Conservation (phyloP, 306 rosid genomes). For the Cyamopsis tetragonoloba region DNA sequence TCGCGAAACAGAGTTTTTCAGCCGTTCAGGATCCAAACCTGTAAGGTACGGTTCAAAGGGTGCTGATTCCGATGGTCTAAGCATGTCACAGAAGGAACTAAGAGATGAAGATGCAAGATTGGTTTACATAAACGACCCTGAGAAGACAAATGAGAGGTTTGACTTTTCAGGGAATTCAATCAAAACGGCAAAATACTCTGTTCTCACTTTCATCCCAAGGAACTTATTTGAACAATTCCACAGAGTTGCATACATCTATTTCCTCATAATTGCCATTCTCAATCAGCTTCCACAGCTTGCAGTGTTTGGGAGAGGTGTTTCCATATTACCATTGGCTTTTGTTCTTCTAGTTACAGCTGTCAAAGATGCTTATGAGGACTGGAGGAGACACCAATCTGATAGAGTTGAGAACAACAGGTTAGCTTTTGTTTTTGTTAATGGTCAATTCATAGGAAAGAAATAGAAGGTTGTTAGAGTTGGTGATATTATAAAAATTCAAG, state of each 20-base stretch:
- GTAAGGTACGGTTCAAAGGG: conserved; percentile 62
- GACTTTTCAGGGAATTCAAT: conserved; percentile 59
- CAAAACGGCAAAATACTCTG: conserved; percentile 57
- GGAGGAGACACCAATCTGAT: conserved; percentile 81
- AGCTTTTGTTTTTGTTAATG: conserved; percentile 55
- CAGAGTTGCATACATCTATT: conserved; percentile 88
- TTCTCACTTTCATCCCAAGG: conserved; percentile 72
- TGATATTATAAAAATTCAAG: conserved; percentile 60
- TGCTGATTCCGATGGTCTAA: conserved; percentile 63
- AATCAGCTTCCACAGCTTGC: conserved; percentile 98
- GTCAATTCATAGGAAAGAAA: conserved; percentile 36
- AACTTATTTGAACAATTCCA: conserved; percentile 92
- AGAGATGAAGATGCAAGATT: conserved; percentile 77
- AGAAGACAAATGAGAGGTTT: conserved; percentile 56
- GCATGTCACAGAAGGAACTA: conserved; percentile 73
- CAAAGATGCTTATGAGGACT: conserved; percentile 87
- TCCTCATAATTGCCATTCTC: conserved; percentile 79
- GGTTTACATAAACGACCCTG: conserved; percentile 55
- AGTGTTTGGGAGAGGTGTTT: conserved; percentile 78
- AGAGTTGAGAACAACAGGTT: conserved; percentile 76
- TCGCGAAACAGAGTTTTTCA: conserved; percentile 46
- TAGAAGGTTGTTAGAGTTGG: conserved; percentile 78
- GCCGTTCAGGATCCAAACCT: conserved; percentile 35
- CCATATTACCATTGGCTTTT: conserved; percentile 77
- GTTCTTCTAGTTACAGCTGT: conserved; percentile 78